Base-by-base conservation (phyloP, 2,329 filamentous ascomycete species). In the Diplodia corticola region DNA sequence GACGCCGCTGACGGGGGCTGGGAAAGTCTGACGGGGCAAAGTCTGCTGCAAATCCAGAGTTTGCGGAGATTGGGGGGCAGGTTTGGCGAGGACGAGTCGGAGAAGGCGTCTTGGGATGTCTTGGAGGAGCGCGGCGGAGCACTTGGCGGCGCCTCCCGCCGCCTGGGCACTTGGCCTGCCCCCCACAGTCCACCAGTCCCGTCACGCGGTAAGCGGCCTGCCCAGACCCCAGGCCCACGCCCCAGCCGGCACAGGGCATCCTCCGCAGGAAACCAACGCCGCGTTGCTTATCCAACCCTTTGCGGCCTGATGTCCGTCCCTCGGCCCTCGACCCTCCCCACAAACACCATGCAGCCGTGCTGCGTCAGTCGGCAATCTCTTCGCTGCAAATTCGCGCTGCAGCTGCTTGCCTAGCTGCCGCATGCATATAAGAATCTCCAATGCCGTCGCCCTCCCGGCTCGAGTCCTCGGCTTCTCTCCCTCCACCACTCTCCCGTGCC, bases 251-350 rank as follows among this genome's bases (percentile, higher is more conserved):
- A 40, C 57, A 49, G 57, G 57, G 20, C 57, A 61, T 49, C 28
- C 57, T 61, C 57, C 57, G 57, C 57, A 61, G 57, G 57, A 44
- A 61, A 61, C 26, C 57, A 44, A 49, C 57, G 26, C 55, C 55
- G 55, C 55, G 26, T 24, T 61, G 57, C 57, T 61, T 61, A 49
- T 61, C 57, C 57, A n/a, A 5, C 55, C 55, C 40, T n/a, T 59
- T 37, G 33, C 55, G 57, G 57, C 57, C 40, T 46, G 13, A 28
- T 46, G 57, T 61, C 40, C 57, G 57, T 10, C 44, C 35, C 57
- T 59, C 55, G 55, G 55, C 55, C 55, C 55, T 59, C 37, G 40
- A 61, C 57, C 49, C 40, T 44, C 40, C 57, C 57, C 40, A 61
- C 57, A 49, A 48, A 61, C 24, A 49, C 57, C 57, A 61, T 61